A percentile compares a stretch with the other conserved stretches of the same genome.
Evolutionary conservation across 768 basidiomycete species (phyloP).

Genomic region (Solioccasus polychromus): DNA sequence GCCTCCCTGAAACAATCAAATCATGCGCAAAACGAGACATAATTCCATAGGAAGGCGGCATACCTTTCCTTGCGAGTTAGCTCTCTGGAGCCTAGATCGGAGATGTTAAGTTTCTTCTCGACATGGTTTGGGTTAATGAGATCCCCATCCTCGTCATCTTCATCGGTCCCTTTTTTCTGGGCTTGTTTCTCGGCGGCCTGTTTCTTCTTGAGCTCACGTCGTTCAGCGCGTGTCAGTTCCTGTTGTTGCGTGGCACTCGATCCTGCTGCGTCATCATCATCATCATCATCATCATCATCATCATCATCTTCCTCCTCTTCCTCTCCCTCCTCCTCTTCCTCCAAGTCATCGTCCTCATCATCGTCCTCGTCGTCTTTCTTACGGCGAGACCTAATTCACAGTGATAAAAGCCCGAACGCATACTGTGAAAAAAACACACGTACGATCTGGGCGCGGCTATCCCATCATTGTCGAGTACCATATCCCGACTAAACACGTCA

Average conservation of each 20-base stretch:
- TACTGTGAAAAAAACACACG: constrained; percentile 16
- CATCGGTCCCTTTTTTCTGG: constrained; percentile 37
- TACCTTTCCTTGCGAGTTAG: constrained; percentile 66
- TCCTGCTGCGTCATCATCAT: constrained; percentile 35
- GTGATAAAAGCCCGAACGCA: constrained; percentile 15
- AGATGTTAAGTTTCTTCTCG: constrained; percentile 70
- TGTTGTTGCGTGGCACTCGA: constrained; percentile 34
- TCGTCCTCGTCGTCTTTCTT: constrained; percentile 39
- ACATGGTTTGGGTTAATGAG: constrained; percentile 79
- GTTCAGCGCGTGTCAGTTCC: constrained; percentile 68
- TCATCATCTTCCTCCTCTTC: constrained; percentile 44
- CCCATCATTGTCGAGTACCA: constrained; percentile 56
- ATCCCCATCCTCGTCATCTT: constrained; percentile 63
- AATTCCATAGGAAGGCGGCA: constrained; percentile 6
- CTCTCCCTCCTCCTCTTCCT: constrained; percentile 39
- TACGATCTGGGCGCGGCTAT: constrained; percentile 52
- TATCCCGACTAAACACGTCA: constrained; percentile 45
- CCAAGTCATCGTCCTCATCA: constrained; percentile 34
- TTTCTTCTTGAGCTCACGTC: constrained; percentile 83
- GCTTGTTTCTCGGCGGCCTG: constrained; percentile 49
- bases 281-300: constrained; percentile 40
- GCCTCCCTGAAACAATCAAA: constrained; percentile 57
- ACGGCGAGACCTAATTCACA: constrained; percentile 13
- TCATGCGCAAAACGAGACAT: not conserved
- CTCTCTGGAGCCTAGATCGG: constrained; percentile 67